Base-by-base conservation (phyloP, 306 rosid genomes). In the Ormosia semicastrata region DNA sequence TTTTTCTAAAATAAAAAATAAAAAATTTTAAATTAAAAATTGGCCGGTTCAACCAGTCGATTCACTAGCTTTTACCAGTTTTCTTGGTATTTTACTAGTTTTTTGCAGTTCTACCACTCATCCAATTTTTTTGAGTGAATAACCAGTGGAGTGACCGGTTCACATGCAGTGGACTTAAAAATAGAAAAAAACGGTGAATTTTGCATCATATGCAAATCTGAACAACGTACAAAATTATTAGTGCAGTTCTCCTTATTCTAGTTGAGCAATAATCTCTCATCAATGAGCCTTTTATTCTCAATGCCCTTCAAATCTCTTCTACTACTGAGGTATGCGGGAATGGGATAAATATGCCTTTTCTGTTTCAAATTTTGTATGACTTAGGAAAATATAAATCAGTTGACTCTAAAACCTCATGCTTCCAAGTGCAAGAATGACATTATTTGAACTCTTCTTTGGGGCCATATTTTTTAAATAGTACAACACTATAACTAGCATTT, bases 391-490 rank as follows among this genome's bases (percentile, higher is more conserved):
- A 58, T 17, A 14, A 39, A 29, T 47, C 54, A 57, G 9, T 33
- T 44, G 33, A 57, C 41, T 14, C 15, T 13, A 46, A 10, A 58
- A n/a, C 47, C 32, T 79, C 69, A 58, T 59, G 30, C 69, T 60
- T 4, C 56, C 65, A 76, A 7, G 4, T 53, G 52, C 72, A 79
- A 17, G 18, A 66, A 67, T 34, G 44, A 44, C 66, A 46, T 36
- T 14, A 32, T 15, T 64, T 66, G 78, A 32, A 70, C 69, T 43
- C 36, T 17, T 49, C 56, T 9, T 36, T 37, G 4, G 47, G 43
- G 37, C 52, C 30, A 86, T 66, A 40, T 81, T 50, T 60, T 30
- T 74, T 47, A 67, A 46, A 34, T 11, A 63, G 29, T 68, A 75
- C 32, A 12, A 34, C n/a, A 72, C 58, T 40, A 64, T 37, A 54